Evolutionary conservation across 371 early-diverging fungal species (phyloP).

Genomic region (Mucor sp.): DNA sequence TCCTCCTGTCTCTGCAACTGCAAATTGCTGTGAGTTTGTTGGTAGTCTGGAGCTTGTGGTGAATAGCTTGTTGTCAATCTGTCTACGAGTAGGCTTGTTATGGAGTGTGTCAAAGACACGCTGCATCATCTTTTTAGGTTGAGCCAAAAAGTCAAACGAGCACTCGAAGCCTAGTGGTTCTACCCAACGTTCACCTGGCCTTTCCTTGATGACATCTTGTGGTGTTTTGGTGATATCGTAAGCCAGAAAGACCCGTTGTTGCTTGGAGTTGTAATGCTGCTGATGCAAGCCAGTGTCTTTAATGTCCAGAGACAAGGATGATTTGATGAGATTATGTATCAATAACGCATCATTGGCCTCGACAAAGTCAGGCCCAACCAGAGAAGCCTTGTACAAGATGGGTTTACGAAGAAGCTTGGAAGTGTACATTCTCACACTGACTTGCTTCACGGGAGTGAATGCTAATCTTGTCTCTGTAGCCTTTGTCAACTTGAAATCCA

Average conservation of each 20-base stretch:
- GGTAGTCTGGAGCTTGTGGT: constrained; percentile 5
- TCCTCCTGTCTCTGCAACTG: not conserved
- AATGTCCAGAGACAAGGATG: constrained; percentile 5
- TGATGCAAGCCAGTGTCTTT: constrained; percentile 10
- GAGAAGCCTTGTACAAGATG: not conserved
- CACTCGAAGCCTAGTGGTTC: constrained; percentile 18
- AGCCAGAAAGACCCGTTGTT: not conserved
- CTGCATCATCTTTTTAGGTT: constrained; percentile 10
- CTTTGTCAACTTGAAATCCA: constrained; percentile 18
- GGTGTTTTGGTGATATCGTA: constrained; percentile 11
- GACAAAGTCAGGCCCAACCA: constrained; percentile 15
- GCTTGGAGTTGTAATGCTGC: not conserved
- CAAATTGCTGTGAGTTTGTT: not conserved
- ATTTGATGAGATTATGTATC: constrained; percentile 8
- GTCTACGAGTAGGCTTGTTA: constrained; percentile 9
- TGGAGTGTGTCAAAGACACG: constrained; percentile 16
- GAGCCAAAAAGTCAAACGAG: constrained; percentile 11
- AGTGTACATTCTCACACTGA: constrained; percentile 13
- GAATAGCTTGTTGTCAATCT: not conserved
- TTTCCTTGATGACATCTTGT: constrained; percentile 10
- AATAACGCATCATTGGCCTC: not conserved
- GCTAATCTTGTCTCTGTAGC: constrained; percentile 8
- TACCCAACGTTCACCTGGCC: constrained; percentile 19
- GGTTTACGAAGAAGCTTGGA: constrained; percentile 20
- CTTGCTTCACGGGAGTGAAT: constrained; percentile 14